Base-by-base conservation (phyloP, 2,329 filamentous ascomycete genomes). In the Phialophora verrucosa region DNA sequence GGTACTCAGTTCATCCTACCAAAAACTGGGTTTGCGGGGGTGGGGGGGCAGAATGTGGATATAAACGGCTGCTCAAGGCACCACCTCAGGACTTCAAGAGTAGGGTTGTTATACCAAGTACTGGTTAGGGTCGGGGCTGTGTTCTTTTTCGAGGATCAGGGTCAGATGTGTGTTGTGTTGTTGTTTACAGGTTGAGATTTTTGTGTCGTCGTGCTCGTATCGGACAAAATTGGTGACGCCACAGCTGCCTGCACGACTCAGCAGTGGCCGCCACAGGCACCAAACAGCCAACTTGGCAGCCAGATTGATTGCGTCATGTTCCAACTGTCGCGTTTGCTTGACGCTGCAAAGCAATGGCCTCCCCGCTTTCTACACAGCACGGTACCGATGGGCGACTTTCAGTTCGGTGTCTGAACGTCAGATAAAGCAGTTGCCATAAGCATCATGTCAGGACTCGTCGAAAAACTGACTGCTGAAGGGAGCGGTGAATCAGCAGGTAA, bases 391-490 rank as follows among this genome's bases (percentile, higher is more conserved):
- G 23, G 23, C 23, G 23, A 25, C 2, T 3, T 42, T 42, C 47
- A 64, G 4, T 10, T 54, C 14, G 42, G 23, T n/a, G 20, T 32
- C 32, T 53, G 54, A 64, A 31, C 61, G 27, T 64, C 60, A 49
- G 56, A 59, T 38, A 59, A 54, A 20, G 38, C 44, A 42, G 54
- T 35, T 44, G 61, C 60, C 62, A 61, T n/a, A 53, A n/a, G n/a
- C n/a, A 67, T 25, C 54, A 67, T 67, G 65, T 67, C 65, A 25
- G 61, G 60, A 59, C 54, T 67, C 53, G n/a, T 68, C 50, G 63
- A 68, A 61, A 66, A 68, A 55, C 63, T 68, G 53, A 68, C 66
- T 66, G 66, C 66, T 58, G 66, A 68, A 63, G 66, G 66, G n/a
- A 23, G 44, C 29, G 66, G 66, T 56, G 66, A 68, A 65, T 63